Evolutionary conservation across 495 filamentous ascomycete genomes (phyloP).

Genomic region (Podospora comata): DNA sequence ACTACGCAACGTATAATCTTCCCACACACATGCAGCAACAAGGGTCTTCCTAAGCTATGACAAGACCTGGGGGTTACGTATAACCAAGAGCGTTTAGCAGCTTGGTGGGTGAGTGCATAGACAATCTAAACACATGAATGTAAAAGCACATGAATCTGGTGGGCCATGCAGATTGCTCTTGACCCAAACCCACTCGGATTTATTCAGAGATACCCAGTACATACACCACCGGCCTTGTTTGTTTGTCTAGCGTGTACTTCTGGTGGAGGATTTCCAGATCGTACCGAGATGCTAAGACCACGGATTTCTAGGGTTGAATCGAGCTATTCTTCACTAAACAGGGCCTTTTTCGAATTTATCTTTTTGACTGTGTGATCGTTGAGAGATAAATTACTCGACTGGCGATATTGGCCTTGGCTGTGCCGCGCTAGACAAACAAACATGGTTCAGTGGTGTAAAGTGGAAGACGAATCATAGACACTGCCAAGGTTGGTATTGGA

Average conservation of each 20-base stretch:
- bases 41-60: constrained; percentile 12
- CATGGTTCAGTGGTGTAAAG: too few relatives aligned
- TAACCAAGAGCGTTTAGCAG: neutral
- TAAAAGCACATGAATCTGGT: too few relatives aligned
- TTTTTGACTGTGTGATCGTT: too few relatives aligned
- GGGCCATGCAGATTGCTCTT: neutral
- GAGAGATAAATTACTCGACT: too few relatives aligned
- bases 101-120: neutral
- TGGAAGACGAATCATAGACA: neutral
- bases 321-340: too few relatives aligned
- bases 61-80: neutral
- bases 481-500: neutral
- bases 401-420: too few relatives aligned
- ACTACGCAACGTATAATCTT: constrained; percentile 78
- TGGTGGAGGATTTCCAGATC: too few relatives aligned
- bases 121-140: neutral
- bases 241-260: too few relatives aligned
- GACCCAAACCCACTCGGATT: neutral
- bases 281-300: too few relatives aligned
- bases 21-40: constrained; percentile 84
- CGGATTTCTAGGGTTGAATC: too few relatives aligned
- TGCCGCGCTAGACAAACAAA: too few relatives aligned
- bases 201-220: neutral
- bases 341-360: too few relatives aligned
- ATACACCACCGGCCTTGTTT: neutral